Percentiles rank a stretch among this genome's conserved stretches.
These are phyloP conservation scores for Hericium alpestre DNA, from an alignment of 768 basidiomycete species.

Conservation along the genomic window DNA sequence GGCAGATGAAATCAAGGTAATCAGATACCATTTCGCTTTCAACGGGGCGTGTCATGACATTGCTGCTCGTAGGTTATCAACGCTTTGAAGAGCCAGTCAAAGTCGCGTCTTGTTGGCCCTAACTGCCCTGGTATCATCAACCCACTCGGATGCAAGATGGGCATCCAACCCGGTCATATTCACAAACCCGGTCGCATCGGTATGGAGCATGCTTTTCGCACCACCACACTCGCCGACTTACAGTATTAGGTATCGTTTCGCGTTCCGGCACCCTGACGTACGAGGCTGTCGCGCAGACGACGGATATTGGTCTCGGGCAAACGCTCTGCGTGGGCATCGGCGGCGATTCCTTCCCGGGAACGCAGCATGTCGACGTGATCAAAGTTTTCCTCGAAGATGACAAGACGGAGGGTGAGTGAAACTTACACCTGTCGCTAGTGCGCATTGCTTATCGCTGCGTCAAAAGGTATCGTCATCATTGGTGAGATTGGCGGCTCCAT, in stretches of 20 bases:
- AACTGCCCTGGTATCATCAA: constrained; percentile 99
- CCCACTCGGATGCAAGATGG: constrained; percentile 97
- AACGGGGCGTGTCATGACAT: not conserved
- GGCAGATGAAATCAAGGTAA: constrained; percentile 84
- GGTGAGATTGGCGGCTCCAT: constrained; percentile 98
- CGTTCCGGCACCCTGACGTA: constrained; percentile 95
- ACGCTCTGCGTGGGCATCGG: constrained; percentile 96
- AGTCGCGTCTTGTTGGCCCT: constrained; percentile 92
- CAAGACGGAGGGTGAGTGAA: constrained; percentile 69
- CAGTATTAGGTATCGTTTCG: constrained; percentile 70
- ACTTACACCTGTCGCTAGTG: not conserved
- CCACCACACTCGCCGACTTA: not conserved
- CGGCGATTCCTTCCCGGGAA: constrained; percentile 94
- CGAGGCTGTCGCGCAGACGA: constrained; percentile 97
- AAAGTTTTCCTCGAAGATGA: constrained; percentile 94
- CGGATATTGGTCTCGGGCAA: constrained; percentile 90
- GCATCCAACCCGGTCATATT: constrained; percentile 96
- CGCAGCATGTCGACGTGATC: constrained; percentile 90
- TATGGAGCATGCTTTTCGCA: constrained; percentile 22
- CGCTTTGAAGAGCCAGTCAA: constrained; percentile 87
- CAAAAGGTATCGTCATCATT: constrained; percentile 85
- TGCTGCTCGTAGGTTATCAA: constrained; percentile 60
- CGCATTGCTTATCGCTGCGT: constrained; percentile 4
- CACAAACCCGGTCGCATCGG: constrained; percentile 95
- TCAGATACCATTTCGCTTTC: constrained; percentile 14